These are phyloP conservation scores for Dianthus caryophyllus DNA, from an alignment of 148 eudicot genomes.

Conservation along the genomic window DNA sequence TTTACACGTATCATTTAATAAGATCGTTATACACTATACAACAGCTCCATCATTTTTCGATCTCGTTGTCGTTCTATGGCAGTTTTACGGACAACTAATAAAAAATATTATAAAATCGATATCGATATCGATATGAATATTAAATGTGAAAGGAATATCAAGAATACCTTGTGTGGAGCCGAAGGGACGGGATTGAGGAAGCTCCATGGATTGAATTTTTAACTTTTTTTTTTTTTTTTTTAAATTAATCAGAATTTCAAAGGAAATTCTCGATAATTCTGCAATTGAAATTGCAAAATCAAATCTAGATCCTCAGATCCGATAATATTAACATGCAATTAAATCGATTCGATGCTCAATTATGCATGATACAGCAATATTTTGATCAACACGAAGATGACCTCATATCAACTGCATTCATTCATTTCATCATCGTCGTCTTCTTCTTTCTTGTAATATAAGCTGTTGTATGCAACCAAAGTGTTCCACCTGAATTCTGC, in stretches of 20 bases:
- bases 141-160: background rate
- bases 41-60: no score
- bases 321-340: slow-evolving; percentile 12
- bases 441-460: no score
- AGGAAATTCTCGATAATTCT: background rate
- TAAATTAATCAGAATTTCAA: no score
- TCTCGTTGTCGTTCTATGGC: no score
- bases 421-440: slow-evolving; percentile 12
- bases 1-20: no score
- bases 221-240: no score
- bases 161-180: slow-evolving; percentile 56
- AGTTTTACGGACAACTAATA: no score
- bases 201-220: slow-evolving; percentile 56
- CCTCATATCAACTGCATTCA: slow-evolving; percentile 23
- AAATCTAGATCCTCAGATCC: slow-evolving; percentile 24
- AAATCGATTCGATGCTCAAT: background rate
- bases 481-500: slow-evolving; percentile 1
- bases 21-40: no score
- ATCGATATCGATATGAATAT: no score
- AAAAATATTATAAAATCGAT: no score
- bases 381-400: background rate
- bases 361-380: slow-evolving; percentile 9
- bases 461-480: no score
- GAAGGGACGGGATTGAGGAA: slow-evolving; percentile 69
- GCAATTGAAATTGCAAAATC: background rate